Percentiles rank a stretch among this genome's conserved stretches.
phyloP scores from a whole-genome alignment of 2,329 filamentous ascomycete species.

The Talaromyces sp. region DNA sequence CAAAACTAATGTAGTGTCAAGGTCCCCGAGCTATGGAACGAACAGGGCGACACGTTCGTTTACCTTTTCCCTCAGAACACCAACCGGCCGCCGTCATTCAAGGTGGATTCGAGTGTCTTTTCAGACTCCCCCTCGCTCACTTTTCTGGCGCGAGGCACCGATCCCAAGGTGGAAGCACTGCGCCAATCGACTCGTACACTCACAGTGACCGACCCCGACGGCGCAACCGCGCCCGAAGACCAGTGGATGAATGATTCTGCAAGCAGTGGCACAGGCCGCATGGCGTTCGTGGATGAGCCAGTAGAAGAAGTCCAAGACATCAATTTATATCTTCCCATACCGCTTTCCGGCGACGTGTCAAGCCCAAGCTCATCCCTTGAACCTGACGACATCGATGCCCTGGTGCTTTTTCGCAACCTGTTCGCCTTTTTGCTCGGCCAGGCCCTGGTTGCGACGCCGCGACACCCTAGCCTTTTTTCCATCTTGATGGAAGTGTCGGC shows the following conservation, averaged over 20 bases:
- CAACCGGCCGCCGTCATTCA: constrained; percentile 56
- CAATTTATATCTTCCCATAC: constrained; percentile 57
- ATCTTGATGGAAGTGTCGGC: constrained; percentile 60
- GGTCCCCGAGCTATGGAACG: constrained; percentile 59
- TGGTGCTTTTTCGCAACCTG: constrained; percentile 59
- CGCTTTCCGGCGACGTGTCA: constrained; percentile 49
- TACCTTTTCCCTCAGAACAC: constrained; percentile 58
- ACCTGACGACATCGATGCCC: constrained; percentile 51
- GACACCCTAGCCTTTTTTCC: constrained; percentile 52
- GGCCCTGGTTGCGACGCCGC: constrained; percentile 55
- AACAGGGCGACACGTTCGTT: constrained; percentile 58
- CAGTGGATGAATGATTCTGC: constrained; percentile 31
- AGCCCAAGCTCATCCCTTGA: constrained; percentile 28
- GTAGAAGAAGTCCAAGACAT: constrained; percentile 40
- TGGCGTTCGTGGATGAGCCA: constrained; percentile 44
- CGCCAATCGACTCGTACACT: constrained; percentile 27
- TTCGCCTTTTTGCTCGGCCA: constrained; percentile 62
- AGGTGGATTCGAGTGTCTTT: constrained; percentile 56
- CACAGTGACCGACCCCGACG: constrained; percentile 23
- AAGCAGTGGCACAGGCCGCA: constrained; percentile 45
- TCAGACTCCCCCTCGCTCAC: constrained; percentile 54
- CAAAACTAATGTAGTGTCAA: constrained; percentile 20
- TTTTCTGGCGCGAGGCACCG: constrained; percentile 50
- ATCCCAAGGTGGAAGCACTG: constrained; percentile 40
- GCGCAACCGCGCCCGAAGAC: constrained; percentile 30